A percentile compares a stretch with the other conserved stretches of the same genome.
Conservation (phyloP, 495 filamentous ascomycete species). For the Hypomontagnella monticulosa region DNA sequence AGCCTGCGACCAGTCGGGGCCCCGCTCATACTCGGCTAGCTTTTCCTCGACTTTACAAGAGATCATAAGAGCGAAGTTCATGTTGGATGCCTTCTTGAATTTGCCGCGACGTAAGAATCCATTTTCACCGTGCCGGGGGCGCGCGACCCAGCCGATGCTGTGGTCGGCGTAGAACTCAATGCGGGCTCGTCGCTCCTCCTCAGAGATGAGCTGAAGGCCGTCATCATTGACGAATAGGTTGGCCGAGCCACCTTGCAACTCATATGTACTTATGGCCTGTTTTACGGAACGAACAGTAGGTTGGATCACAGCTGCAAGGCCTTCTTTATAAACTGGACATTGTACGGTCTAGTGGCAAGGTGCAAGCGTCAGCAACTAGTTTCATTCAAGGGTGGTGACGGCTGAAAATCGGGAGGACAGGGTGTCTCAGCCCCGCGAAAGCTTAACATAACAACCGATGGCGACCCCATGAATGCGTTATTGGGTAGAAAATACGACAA, state of each 20-base stretch:
- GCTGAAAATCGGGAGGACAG: not conserved
- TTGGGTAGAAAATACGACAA: no score
- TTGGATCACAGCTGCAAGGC: constrained; percentile 69
- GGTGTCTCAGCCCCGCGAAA: constrained; percentile 15
- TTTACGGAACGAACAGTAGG: constrained; percentile 77
- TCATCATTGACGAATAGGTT: constrained; percentile 87
- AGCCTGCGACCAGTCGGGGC: constrained; percentile 70
- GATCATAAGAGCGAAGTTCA: constrained; percentile 83
- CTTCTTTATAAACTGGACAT: constrained; percentile 79
- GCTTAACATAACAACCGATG: not conserved
- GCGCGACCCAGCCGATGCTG: constrained; percentile 82
- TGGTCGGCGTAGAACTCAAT: constrained; percentile 76
- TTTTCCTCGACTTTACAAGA: constrained; percentile 79
- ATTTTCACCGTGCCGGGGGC: constrained; percentile 70
- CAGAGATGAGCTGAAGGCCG: constrained; percentile 73
- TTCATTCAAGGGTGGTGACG: constrained; percentile 1
- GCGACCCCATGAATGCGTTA: not conserved
- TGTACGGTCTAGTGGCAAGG: constrained; percentile 63
- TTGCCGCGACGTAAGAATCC: constrained; percentile 70
- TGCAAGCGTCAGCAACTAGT: constrained; percentile 11
- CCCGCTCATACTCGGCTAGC: constrained; percentile 64
- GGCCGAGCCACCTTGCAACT: constrained; percentile 80
- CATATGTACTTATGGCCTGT: constrained; percentile 79
- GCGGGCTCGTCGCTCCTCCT: constrained; percentile 71
- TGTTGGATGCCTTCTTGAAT: constrained; percentile 84